Base-by-base conservation (phyloP, 495 filamentous ascomycete species). In the Thermothielavioides terrestris region DNA sequence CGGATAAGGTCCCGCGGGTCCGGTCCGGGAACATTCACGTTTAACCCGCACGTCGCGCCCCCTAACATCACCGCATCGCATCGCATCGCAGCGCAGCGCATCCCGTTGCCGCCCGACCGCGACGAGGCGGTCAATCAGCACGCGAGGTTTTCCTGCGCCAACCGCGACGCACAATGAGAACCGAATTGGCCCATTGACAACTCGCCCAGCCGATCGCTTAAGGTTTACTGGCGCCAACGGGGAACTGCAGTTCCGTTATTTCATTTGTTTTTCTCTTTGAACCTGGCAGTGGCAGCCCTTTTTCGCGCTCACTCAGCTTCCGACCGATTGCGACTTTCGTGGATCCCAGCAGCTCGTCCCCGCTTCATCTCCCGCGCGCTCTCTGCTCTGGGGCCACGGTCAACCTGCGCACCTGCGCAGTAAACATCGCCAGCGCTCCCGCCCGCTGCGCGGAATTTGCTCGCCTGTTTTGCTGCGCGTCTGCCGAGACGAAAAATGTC, bases 401-500 rank as follows among this genome's bases (percentile, higher is more conserved):
- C n/a, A n/a, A n/a, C n/a, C n/a, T n/a, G n/a, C n/a, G n/a, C n/a
- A n/a, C n/a, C n/a, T n/a, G n/a, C n/a, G n/a, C n/a, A n/a, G n/a
- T n/a, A 40, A 34, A 4, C 17, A 22, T 18, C n/a, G 14, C 26
- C 4, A 12, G 22, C 4, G 21, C 30, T 27, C 37, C 50, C 9
- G 27, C 50, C 26, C 41, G 52, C 31, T 40, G 42, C 58, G 48
- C 52, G 37, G 28, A 42, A 20, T 7, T 52, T 49, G 34, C 51
- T 43, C 34, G 35, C 21, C 14, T 28, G 25, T 30, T 45, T 28
- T 38, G 54, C 56, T 59, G 57, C 59, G 56, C 59, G 52, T 52
- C 46, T 44, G 54, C 49, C 26, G 56, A 38, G 50, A 51, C 39
- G 60, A 58, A 69, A 67, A 57, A 77, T 78, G 76, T 77, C 75